Conservation (phyloP, 169 alveolate species). For the Cryptosporidium andersoni region DNA sequence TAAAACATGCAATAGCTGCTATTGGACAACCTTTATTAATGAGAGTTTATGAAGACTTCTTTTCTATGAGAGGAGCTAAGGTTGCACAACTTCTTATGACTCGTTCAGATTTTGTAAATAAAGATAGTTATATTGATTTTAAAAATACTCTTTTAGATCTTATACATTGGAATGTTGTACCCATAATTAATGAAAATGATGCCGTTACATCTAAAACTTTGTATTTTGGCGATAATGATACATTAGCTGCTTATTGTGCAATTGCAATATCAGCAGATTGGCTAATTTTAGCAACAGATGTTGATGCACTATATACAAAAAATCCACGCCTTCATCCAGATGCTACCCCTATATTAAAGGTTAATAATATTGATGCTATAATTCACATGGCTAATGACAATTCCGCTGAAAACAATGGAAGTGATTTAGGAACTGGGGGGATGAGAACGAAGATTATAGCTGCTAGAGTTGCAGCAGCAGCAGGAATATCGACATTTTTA, state of each 20-base stretch:
- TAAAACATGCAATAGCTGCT: constrained; percentile 78
- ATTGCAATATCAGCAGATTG: constrained; percentile 74
- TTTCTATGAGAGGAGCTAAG: constrained; percentile 69
- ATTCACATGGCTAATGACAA: constrained; percentile 61
- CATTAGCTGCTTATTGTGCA: constrained; percentile 76
- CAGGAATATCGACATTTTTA: constrained; percentile 72
- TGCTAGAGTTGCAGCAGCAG: constrained; percentile 74
- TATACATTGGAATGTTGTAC: constrained; percentile 74
- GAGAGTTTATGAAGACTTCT: constrained; percentile 73
- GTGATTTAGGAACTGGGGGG: constrained; percentile 77
- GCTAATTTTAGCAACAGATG: constrained; percentile 77
- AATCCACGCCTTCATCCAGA: constrained; percentile 72
- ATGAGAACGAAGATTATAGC: constrained; percentile 77
- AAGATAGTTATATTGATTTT: constrained; percentile 71
- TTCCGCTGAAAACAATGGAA: constrained; percentile 61
- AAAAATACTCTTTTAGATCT: constrained; percentile 38
- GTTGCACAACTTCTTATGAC: constrained; percentile 72
- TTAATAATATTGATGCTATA: constrained; percentile 70
- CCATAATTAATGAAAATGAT: constrained; percentile 78
- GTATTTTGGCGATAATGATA: constrained; percentile 77
- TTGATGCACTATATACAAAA: constrained; percentile 74
- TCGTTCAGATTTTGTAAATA: constrained; percentile 65
- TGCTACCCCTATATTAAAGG: constrained; percentile 73
- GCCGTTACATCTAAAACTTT: constrained; percentile 71
- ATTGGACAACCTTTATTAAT: constrained; percentile 78